These are phyloP conservation scores for Acanthamoeba healyi DNA, from an alignment of 208 protist genomes.

Conservation along the genomic window DNA sequence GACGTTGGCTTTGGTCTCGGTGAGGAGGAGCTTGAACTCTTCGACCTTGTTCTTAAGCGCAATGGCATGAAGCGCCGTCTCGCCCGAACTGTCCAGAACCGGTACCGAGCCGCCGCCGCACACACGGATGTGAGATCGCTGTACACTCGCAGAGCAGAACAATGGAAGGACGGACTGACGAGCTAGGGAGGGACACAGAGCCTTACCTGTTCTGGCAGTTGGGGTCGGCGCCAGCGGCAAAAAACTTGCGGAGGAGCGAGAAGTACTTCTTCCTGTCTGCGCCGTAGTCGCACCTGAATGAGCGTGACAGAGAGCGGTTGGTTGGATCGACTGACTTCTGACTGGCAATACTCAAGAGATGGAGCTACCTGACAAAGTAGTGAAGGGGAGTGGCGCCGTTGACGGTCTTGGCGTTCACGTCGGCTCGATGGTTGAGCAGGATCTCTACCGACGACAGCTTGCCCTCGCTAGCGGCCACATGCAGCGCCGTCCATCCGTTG, in stretches of 20 bases:
- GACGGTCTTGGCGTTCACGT: constrained; percentile 46
- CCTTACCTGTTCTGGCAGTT: constrained; percentile 40
- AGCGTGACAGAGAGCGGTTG: too few species aligned
- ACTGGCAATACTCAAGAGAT: too few species aligned
- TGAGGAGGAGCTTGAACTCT: constrained; percentile 45
- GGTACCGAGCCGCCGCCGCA: too few species aligned
- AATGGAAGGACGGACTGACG: too few species aligned
- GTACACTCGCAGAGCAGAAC: too few species aligned
- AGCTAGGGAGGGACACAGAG: too few species aligned
- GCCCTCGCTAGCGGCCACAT: constrained; percentile 28
- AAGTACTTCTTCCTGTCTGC: constrained; percentile 16
- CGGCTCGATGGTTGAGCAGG: not conserved
- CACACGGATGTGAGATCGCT: too few species aligned
- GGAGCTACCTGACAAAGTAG: constrained; percentile 27
- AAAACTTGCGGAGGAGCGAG: constrained; percentile 46
- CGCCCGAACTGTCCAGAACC: not conserved
- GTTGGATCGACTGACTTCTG: too few species aligned
- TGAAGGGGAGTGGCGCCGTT: constrained; percentile 29
- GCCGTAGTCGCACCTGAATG: constrained; percentile 20
- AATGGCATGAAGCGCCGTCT: constrained; percentile 28
- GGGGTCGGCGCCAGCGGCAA: constrained; percentile 27
- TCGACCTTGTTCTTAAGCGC: constrained; percentile 54
- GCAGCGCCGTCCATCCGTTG: constrained; percentile 39
- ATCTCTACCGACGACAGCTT: constrained; percentile 27
- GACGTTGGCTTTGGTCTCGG: constrained; percentile 12